Conservation (phyloP, 345 rosid genomes). For the Sonneratia caseolaris region DNA sequence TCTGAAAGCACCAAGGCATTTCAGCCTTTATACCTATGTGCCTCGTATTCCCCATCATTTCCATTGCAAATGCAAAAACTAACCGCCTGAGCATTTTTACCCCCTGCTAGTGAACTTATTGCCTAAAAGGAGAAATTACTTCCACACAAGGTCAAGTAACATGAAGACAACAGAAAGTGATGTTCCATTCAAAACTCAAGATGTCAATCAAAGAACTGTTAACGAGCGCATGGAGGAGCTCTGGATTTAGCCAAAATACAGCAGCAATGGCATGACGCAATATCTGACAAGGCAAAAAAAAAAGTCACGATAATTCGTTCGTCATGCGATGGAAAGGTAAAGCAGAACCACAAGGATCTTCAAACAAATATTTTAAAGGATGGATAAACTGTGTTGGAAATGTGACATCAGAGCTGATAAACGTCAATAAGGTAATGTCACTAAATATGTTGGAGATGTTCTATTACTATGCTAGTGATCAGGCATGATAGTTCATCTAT, state of each 20-base stretch:
- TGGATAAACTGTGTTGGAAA: too few species aligned
- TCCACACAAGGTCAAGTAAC: not conserved
- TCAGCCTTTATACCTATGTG: conserved; percentile 65
- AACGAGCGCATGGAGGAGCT: not conserved
- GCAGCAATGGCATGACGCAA: too few species aligned
- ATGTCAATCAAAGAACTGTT: not conserved
- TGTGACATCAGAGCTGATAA: not conserved
- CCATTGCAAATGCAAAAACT: not conserved
- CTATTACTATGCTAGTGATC: not conserved
- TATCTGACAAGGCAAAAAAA: too few species aligned
- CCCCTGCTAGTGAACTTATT: too few species aligned
- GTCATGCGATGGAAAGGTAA: too few species aligned
- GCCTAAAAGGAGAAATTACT: not conserved
- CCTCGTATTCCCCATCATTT: conserved; percentile 81
- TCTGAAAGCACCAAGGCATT: conserved; percentile 63
- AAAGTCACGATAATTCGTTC: too few species aligned
- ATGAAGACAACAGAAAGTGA: not conserved
- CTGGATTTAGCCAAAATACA: too few species aligned
- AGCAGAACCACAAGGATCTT: too few species aligned
- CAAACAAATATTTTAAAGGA: too few species aligned
- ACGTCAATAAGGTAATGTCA: not conserved
- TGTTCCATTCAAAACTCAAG: not conserved
- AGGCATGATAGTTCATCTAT: not conserved
- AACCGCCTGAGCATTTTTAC: too few species aligned
- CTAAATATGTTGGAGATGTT: not conserved